Conservation (phyloP, 1,139 yeast genomes). For the Taphrina populina region DNA sequence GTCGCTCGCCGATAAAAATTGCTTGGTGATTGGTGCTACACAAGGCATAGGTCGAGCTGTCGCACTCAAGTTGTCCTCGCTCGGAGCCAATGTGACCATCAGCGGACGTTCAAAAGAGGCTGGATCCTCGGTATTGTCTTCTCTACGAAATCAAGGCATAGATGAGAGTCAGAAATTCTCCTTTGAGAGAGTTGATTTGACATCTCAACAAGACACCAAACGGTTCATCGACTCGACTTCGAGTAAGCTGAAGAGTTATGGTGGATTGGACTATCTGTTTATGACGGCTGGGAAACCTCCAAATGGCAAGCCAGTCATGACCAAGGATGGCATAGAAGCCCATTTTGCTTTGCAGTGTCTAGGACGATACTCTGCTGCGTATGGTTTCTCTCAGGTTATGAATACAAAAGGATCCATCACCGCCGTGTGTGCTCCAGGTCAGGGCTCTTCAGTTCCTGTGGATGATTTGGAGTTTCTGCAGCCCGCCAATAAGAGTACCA, state of each 20-base stretch:
- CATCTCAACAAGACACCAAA: conserved; percentile 20
- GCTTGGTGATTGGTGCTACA: conserved; percentile 26
- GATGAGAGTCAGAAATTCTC: conserved; percentile 7
- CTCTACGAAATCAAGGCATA: conserved; percentile 11
- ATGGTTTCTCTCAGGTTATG: conserved; percentile 5
- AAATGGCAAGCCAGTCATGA: conserved; percentile 7
- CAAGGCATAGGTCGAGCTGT: conserved; percentile 21
- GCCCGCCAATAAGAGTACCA: conserved; percentile 12
- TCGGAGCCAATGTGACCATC: conserved; percentile 26
- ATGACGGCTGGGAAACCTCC: conserved; percentile 31
- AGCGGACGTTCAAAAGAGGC: conserved; percentile 23
- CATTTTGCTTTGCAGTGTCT: conserved; percentile 31
- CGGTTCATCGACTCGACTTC: conserved; percentile 16
- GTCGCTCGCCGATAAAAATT: conserved; percentile 13
- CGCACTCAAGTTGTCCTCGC: conserved; percentile 10
- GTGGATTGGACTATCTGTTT: conserved; percentile 22
- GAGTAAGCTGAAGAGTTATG: background rate
- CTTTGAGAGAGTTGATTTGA: conserved; percentile 28
- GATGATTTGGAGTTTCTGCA: conserved; percentile 21
- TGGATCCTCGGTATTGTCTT: conserved; percentile 15
- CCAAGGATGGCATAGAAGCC: conserved; percentile 23
- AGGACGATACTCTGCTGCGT: conserved; percentile 27
- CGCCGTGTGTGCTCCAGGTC: conserved; percentile 27
- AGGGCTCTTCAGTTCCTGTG: conserved; percentile 10
- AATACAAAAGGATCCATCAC: conserved; percentile 15